Conservation (phyloP, 768 basidiomycete species). For the Lanmaoa rubissima region DNA sequence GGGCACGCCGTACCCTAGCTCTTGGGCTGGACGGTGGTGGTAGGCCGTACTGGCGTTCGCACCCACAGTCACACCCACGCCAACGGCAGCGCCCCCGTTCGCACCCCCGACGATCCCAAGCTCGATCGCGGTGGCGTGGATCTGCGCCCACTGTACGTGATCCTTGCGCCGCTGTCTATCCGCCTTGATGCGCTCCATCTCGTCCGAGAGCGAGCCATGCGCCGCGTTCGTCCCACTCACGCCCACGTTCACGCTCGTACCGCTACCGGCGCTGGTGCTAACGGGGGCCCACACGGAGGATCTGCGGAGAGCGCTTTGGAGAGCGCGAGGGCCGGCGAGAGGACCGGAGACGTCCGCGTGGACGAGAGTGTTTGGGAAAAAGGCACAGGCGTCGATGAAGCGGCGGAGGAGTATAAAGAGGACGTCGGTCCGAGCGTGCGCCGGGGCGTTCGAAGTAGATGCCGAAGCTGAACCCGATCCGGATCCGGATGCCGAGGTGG, state of each 20-base stretch:
- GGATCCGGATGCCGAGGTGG: slow-evolving; percentile 26
- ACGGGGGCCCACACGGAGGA: slow-evolving; percentile 51
- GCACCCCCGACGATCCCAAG: slow-evolving; percentile 43
- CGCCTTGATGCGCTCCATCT: slow-evolving; percentile 60
- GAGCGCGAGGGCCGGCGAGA: slow-evolving; percentile 52
- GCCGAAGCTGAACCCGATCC: slow-evolving; percentile 34
- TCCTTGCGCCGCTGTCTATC: slow-evolving; percentile 63
- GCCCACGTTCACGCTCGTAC: background rate
- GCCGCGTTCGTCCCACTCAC: background rate
- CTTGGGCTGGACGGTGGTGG: slow-evolving; percentile 32
- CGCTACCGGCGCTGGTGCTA: background rate
- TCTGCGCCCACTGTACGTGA: slow-evolving; percentile 64
- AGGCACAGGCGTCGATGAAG: slow-evolving; percentile 50
- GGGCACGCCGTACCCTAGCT: slow-evolving; percentile 40
- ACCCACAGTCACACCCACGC: background rate
- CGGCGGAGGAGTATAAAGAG: slow-evolving; percentile 38
- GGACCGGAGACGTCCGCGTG: slow-evolving; percentile 59
- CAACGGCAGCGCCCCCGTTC: background rate
- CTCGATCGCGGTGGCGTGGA: slow-evolving; percentile 63
- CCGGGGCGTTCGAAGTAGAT: slow-evolving; percentile 16
- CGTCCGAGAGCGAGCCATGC: slow-evolving; percentile 46
- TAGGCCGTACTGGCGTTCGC: slow-evolving; percentile 24
- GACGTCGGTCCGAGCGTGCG: slow-evolving; percentile 9
- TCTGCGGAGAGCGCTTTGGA: slow-evolving; percentile 59
- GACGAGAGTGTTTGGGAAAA: slow-evolving; percentile 45